Base-by-base conservation (phyloP, 1,284 basidiomycete genomes). In the Cystobasidium sp. region DNA sequence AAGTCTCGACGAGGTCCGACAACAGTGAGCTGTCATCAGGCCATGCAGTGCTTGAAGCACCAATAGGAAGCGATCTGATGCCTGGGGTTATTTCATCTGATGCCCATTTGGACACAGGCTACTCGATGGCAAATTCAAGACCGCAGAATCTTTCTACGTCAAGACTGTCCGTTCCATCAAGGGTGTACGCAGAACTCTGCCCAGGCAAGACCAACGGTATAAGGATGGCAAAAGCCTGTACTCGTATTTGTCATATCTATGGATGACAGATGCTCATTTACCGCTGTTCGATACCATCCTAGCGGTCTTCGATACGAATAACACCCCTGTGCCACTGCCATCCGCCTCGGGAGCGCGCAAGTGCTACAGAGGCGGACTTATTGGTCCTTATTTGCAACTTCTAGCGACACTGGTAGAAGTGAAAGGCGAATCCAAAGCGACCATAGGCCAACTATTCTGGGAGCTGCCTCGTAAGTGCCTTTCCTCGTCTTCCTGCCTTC, bases 1-100 rank as follows among this genome's bases (percentile, higher is more conserved):
- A n/a, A 68, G 65, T 56, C 52, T 68, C 24, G 65, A 68, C 22
- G 18, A 39, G 3, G 18, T 68, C 52, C 24, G 52, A 14, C 14
- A 20, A 49, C n/a, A 43, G 65, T 68, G n/a, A 52, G 65, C 18
- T 62, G 24, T 24, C 9, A 56, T 56, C 31, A 12, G 1, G 31
- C 12, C 1, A 16, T 5, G 14, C 16, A 18, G 12, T 2, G 14
- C 24, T 44, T 31, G 39, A 5, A 6, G 24, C 43, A n/a, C 12
- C 24, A 37, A n/a, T 64, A 8, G 5, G 56, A 5, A 31, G 9
- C 6, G 12, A 1, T 16, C 20, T 31, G 5, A 31, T 59, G 18
- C 24, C 18, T 59, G 16, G 8, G 39, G 5, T 14, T 59, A 39
- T 3, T 58, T 39, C 24, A 10, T 43, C 24, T 63, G 24, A 18